phyloP scores from a whole-genome alignment of 768 basidiomycete genomes.

The Trametopsis cervina region DNA sequence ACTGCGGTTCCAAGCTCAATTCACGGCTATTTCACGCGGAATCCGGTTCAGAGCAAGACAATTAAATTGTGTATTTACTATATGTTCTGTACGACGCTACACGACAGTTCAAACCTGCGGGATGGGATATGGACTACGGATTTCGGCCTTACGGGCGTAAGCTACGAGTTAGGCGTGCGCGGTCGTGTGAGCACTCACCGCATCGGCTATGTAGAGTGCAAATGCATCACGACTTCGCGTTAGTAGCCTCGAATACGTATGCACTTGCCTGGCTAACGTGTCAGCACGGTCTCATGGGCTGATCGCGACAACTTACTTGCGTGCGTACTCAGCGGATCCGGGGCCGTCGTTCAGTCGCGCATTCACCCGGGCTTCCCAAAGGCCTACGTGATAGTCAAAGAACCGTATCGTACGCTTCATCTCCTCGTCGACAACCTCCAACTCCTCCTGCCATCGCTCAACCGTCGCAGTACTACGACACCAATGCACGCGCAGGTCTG shows the following conservation, averaged over 20 bases:
- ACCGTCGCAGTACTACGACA: slow-evolving; percentile 2
- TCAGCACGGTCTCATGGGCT: not conserved
- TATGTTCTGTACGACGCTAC: no score
- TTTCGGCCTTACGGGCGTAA: not conserved
- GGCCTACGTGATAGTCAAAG: not conserved
- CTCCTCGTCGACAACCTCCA: not conserved
- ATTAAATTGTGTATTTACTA: no score
- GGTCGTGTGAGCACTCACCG: not conserved
- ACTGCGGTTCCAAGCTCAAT: no score
- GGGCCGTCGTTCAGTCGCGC: not conserved
- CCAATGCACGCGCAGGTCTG: slow-evolving; percentile 5
- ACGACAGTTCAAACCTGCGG: no score
- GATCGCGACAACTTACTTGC: not conserved
- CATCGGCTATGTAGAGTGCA: not conserved
- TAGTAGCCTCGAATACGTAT: not conserved
- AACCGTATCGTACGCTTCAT: slow-evolving; percentile 1
- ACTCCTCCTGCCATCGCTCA: slow-evolving; percentile 2
- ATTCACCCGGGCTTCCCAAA: not conserved
- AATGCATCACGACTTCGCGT: not conserved
- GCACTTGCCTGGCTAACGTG: slow-evolving; percentile 1
- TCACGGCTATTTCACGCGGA: no score
- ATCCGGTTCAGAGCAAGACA: no score
- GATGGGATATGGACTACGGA: not conserved
- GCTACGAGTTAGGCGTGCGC: not conserved
- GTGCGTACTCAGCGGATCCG: not conserved